Percentiles rank a stretch among this genome's conserved stretches.
Conservation (phyloP, 2,329 filamentous ascomycete species). For the Fusarium keratoplasticum region DNA sequence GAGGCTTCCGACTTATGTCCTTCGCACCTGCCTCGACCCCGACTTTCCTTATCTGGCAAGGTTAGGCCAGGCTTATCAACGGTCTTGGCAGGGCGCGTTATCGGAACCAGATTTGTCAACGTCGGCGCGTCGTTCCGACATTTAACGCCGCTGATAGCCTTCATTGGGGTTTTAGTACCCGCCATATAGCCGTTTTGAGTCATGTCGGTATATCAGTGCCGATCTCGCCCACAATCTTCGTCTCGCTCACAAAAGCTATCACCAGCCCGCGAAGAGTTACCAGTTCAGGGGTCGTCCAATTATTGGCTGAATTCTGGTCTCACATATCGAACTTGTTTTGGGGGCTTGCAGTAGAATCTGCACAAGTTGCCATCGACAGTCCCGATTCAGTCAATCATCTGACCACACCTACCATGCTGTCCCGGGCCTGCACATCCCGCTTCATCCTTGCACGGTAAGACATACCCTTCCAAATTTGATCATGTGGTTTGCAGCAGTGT, state of each 20-base stretch:
- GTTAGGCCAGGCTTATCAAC: conserved; percentile 24
- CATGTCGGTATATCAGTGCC: conserved; percentile 25
- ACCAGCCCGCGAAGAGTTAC: not conserved
- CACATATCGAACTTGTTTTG: not conserved
- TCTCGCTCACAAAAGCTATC: not conserved
- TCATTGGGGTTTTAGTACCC: not conserved
- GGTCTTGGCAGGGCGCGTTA: conserved; percentile 24
- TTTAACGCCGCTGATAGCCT: conserved; percentile 6
- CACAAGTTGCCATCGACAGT: not conserved
- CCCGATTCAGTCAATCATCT: not conserved
- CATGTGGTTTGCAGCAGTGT: not conserved
- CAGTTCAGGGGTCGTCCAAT: not conserved
- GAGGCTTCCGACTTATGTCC: conserved; percentile 38
- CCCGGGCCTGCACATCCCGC: not conserved
- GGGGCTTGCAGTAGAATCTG: not conserved
- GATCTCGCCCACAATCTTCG: not conserved
- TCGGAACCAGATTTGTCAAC: conserved; percentile 8
- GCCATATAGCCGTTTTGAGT: not conserved
- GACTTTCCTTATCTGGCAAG: conserved; percentile 25
- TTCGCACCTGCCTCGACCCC: conserved; percentile 6
- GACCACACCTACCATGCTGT: not conserved
- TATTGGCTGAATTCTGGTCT: not conserved
- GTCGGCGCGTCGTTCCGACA: conserved; percentile 15
- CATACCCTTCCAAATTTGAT: not conserved
- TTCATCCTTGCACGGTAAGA: not conserved